Conservation (phyloP, 2,329 filamentous ascomycete genomes). For the Aureobasidium subglaciale region DNA sequence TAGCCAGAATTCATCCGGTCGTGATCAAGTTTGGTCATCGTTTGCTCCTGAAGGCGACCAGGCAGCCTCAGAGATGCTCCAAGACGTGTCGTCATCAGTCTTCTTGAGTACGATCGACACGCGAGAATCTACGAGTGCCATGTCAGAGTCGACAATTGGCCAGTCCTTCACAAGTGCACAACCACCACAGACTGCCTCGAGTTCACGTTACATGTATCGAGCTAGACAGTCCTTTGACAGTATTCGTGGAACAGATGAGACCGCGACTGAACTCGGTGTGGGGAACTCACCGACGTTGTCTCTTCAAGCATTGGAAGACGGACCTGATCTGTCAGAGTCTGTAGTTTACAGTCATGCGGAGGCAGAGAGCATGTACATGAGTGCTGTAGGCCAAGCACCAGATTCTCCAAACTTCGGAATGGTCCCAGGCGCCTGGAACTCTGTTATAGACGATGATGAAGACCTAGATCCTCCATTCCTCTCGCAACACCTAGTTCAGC, state of each 20-base stretch:
- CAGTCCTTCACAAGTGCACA: conserved; percentile 4
- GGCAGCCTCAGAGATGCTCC: neutral
- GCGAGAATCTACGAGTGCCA: neutral
- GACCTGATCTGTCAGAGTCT: conserved; percentile 42
- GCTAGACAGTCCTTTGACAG: neutral
- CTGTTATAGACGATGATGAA: conserved; percentile 9
- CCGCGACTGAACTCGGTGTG: too few relatives aligned
- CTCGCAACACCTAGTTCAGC: conserved; percentile 4
- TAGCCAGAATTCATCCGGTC: conserved; percentile 20
- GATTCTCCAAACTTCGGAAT: neutral
- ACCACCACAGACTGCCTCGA: neutral
- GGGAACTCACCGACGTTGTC: neutral
- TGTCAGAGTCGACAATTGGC: neutral
- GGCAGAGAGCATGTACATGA: conserved; percentile 83
- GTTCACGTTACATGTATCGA: neutral
- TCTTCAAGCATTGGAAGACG: neutral
- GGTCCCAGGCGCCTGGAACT: conserved; percentile 12
- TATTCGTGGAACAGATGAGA: neutral
- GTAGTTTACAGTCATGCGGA: conserved; percentile 71
- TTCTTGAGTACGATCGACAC: conserved; percentile 6
- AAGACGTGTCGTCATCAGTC: conserved; percentile 2
- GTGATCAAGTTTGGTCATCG: conserved; percentile 10
- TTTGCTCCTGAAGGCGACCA: conserved; percentile 4
- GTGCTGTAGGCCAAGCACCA: conserved; percentile 41
- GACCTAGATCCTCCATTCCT: conserved; percentile 6